Evolutionary conservation across 441 rosid species (phyloP).

Genomic region (Gossypium davidsonii): DNA sequence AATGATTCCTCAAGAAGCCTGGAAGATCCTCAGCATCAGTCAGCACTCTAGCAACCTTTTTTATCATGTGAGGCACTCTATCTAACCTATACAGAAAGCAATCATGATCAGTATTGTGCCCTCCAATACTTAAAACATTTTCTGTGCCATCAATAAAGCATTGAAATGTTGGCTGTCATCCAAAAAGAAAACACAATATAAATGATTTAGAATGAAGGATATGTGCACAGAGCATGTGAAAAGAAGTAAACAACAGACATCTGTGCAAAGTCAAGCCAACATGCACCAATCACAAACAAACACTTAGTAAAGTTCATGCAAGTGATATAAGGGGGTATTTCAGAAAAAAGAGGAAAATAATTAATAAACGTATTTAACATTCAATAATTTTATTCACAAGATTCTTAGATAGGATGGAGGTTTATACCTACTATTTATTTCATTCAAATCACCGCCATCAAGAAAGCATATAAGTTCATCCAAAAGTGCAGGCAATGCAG

Average conservation of each 20-base stretch:
- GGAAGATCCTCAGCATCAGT: slow-evolving; percentile 83
- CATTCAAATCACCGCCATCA: slow-evolving; percentile 67
- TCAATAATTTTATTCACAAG: slow-evolving; percentile 12
- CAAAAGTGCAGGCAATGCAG: slow-evolving; percentile 93
- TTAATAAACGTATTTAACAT: not conserved
- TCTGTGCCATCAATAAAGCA: not conserved
- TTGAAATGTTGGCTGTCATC: slow-evolving; percentile 5
- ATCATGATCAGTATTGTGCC: slow-evolving; percentile 13
- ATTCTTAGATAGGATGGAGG: slow-evolving; percentile 15
- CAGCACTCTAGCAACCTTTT: slow-evolving; percentile 75
- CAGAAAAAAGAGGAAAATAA: slow-evolving; percentile 1
- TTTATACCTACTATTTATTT: slow-evolving; percentile 72
- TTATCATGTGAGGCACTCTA: slow-evolving; percentile 75
- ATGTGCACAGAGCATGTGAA: not conserved
- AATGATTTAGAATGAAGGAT: not conserved
- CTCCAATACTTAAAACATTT: not conserved
- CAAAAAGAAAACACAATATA: not conserved
- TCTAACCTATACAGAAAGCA: slow-evolving; percentile 51
- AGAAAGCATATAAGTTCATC: slow-evolving; percentile 93
- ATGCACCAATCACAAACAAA: slow-evolving; percentile 1
- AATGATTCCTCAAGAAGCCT: slow-evolving; percentile 86
- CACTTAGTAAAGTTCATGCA: not conserved
- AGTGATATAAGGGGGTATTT: slow-evolving; percentile 3
- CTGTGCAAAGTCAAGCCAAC: not conserved
- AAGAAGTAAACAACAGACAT: not conserved